Evolutionary conservation across 805 yeast species (phyloP), one percentile per base, ranked within the genome.

Genomic region (Barnettozyma pratensis): DNA sequence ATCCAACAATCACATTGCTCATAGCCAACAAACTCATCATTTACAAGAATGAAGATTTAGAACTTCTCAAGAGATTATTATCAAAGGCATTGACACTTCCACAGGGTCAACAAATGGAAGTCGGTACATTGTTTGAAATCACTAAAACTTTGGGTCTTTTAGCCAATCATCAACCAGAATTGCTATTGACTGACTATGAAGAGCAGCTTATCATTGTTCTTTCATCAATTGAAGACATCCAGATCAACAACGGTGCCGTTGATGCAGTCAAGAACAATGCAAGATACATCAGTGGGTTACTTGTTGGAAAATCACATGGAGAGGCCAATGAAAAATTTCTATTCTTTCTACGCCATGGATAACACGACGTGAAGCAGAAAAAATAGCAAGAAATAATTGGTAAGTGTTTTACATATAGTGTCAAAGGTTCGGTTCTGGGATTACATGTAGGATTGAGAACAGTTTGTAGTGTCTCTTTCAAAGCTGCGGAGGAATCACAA

Each of bases 61-160:
- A 39, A 9, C 50, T 50, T 0, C 26, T 40, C 3, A 14, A 43
- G 5, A 36, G n/a, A 26, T 38, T 59, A 6, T 25, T 51, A 2
- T 8, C 43, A 7, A 48, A 57, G 10, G 48, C 50, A 1, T 40
- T 60, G 45, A 49, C 50, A 6, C 51, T 58, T 30, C 39, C 45
- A 7, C 43, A 47, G n/a, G 31, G 34, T 25, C 44, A 46, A 8
- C 35, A 48, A 7, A 41, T 59, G 2, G 54, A 58, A n/a, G 49
- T 52, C 1, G 35, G 47, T 6, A 54, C 54, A 30, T 36, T 62
- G 39, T 61, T 61, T 50, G 64, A 61, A 42, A 32, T 60, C 31
- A 58, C 62, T 4, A 62, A 61, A 48, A 56, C 64, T 0, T 36
- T 60, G 8, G 66, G 62, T 38, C 55, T 62, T 0, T 37, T 62